Evolutionary conservation across 257 asterid species (phyloP), one percentile per base, ranked within the genome.

Genomic region (Prunella vulgaris): DNA sequence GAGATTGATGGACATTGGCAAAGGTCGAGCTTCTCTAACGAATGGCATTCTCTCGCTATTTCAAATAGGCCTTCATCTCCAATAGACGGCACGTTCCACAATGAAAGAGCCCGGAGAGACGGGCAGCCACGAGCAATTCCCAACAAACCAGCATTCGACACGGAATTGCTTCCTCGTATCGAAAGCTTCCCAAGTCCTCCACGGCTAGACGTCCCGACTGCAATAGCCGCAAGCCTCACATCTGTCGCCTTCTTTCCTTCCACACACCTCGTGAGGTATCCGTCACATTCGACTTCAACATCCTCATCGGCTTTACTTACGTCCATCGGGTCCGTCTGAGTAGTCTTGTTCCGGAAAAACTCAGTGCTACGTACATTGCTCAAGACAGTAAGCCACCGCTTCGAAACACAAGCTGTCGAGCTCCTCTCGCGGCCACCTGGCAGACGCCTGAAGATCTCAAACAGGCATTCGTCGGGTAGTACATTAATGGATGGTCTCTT

Each of bases 201-300:
- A 17, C 96, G 99, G 76, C 86, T 78, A 9, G 95, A 81, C 14
- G 97, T 93, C 6, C 96, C 97, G 3, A 93, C 87, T 0, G 99
- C 95, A 71, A 93, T 91, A 30, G 97, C 91, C 3, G 93, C 90
- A 44, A 93, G 96, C 72, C 97, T 82, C 25, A 86, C 66, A 75
- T 93, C 94, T 0, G 96, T 89, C 5, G 99, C 97, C 76, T 93
- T 93, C 86, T 89, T 91, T 32, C 96, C 96, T 82, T 90, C 99
- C 77, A 93, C 77, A 21, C 86, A 86, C 84, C 99, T 90, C 1
- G 97, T 82, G 52, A 93, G 91, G 70, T 75, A 86, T 54, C 97
- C 97, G 57, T 84, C 89, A 52, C 92, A 84, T 53, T 87, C 90
- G 21, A 83, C 44, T 75, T 86, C 97, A 33, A 76, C 57, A 78